Evolutionary conservation across 257 asterid species (phyloP).

Genomic region (Petrea volubilis): DNA sequence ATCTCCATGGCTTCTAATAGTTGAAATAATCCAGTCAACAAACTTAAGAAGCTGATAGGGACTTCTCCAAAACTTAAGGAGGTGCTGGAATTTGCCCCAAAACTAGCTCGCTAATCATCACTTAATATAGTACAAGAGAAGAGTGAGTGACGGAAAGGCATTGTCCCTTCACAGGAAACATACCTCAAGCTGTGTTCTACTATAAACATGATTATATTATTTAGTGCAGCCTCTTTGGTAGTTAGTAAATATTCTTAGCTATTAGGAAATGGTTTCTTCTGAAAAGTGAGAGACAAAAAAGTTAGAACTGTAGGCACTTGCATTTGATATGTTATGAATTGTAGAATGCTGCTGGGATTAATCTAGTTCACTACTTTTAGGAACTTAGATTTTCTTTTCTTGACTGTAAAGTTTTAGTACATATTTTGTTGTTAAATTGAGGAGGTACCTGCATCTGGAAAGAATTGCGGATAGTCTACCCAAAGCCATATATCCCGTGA

Average conservation of each 20-base stretch:
- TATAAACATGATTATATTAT: neutral
- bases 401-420: neutral
- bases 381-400: neutral
- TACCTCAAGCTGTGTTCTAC: neutral
- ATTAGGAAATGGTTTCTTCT: neutral
- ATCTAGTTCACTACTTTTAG: neutral
- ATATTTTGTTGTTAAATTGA: neutral
- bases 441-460: neutral
- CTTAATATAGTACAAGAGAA: neutral
- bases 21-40: neutral
- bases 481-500: neutral
- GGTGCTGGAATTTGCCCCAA: neutral
- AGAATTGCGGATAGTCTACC: neutral
- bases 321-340: neutral
- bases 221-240: neutral
- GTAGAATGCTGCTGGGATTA: neutral
- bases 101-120: neutral
- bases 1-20: neutral
- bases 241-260: neutral
- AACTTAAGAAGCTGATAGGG: neutral
- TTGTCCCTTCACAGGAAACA: neutral
- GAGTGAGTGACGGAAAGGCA: neutral
- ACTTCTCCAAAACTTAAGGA: neutral
- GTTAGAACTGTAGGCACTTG: neutral
- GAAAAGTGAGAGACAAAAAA: neutral